Conservation (phyloP, 805 yeast genomes). For the Sungouiozyma ichnusensis region DNA sequence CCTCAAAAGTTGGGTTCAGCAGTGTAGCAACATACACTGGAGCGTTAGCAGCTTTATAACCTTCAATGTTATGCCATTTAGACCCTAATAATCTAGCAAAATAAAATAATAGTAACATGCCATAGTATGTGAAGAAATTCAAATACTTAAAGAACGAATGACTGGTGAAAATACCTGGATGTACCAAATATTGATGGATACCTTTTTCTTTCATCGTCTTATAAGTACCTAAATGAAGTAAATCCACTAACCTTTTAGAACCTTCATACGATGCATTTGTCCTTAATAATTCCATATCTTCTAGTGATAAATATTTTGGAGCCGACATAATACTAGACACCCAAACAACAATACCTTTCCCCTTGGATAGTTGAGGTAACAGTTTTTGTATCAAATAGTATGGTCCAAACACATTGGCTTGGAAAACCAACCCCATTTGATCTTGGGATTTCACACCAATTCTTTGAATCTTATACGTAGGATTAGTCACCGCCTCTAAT, state of each 20-base stretch:
- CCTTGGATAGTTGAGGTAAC: slow-evolving; percentile 38
- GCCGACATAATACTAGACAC: slow-evolving; percentile 74
- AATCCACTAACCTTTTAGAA: slow-evolving; percentile 77
- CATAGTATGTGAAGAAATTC: slow-evolving; percentile 69
- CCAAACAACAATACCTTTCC: slow-evolving; percentile 70
- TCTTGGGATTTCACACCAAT: slow-evolving; percentile 69
- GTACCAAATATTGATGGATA: slow-evolving; percentile 66
- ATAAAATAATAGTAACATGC: slow-evolving; percentile 79
- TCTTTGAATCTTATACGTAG: slow-evolving; percentile 74
- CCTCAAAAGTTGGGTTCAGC: slow-evolving; percentile 38
- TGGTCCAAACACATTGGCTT: slow-evolving; percentile 95
- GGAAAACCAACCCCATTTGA: slow-evolving; percentile 79
- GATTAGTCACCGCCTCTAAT: slow-evolving; percentile 75
- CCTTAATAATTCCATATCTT: slow-evolving; percentile 63
- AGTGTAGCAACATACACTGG: slow-evolving; percentile 55
- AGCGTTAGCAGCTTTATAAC: slow-evolving; percentile 85
- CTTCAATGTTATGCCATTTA: slow-evolving; percentile 79
- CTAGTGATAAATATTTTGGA: slow-evolving; percentile 59
- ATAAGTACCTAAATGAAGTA: slow-evolving; percentile 67
- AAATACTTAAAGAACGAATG: slow-evolving; percentile 68
- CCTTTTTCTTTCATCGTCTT: slow-evolving; percentile 31
- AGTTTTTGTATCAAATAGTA: slow-evolving; percentile 70
- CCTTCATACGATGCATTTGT: slow-evolving; percentile 77
- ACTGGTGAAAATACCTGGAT: slow-evolving; percentile 90
- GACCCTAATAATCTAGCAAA: slow-evolving; percentile 75